These are phyloP conservation scores for Leishmania gerbilli DNA, from an alignment of 208 protist genomes.

Conservation along the genomic window DNA sequence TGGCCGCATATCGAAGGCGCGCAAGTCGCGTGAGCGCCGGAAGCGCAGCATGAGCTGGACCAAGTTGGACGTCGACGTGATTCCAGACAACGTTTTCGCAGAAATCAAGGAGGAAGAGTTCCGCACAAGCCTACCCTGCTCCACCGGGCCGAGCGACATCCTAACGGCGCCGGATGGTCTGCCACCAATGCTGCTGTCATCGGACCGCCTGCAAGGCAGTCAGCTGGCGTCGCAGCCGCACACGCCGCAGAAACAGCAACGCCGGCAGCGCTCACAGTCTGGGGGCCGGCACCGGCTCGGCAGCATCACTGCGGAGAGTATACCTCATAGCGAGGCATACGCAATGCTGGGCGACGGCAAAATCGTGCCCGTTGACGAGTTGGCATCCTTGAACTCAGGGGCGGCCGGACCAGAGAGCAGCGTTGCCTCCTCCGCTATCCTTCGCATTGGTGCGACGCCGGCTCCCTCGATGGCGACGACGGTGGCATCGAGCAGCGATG, in stretches of 20 bases:
- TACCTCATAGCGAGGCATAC: conserved; percentile 38
- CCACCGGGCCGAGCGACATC: conserved; percentile 18
- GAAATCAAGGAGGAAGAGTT: conserved; percentile 55
- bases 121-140: conserved; percentile 39
- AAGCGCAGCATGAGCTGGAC: conserved; percentile 40
- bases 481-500: conserved; percentile 12
- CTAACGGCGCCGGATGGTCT: neutral
- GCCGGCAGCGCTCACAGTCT: conserved; percentile 10
- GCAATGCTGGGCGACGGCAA: conserved; percentile 46
- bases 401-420: conserved; percentile 13
- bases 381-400: neutral
- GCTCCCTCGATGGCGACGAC: conserved; percentile 3
- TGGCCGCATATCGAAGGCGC: conserved; percentile 10
- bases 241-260: conserved; percentile 8
- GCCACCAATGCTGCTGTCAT: neutral
- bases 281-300: conserved; percentile 15
- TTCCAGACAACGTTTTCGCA: conserved; percentile 52
- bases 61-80: conserved; percentile 32
- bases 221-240: conserved; percentile 2
- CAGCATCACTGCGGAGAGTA: conserved; percentile 29
- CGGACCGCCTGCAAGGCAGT: conserved; percentile 1
- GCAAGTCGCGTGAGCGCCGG: conserved; percentile 33
- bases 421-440: conserved; percentile 6
- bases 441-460: neutral
- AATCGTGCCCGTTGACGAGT: conserved; percentile 6